Evolutionary conservation across 1,284 basidiomycete genomes (phyloP), one percentile per base, ranked within the genome.

Genomic region (Irpex rosettiformis): DNA sequence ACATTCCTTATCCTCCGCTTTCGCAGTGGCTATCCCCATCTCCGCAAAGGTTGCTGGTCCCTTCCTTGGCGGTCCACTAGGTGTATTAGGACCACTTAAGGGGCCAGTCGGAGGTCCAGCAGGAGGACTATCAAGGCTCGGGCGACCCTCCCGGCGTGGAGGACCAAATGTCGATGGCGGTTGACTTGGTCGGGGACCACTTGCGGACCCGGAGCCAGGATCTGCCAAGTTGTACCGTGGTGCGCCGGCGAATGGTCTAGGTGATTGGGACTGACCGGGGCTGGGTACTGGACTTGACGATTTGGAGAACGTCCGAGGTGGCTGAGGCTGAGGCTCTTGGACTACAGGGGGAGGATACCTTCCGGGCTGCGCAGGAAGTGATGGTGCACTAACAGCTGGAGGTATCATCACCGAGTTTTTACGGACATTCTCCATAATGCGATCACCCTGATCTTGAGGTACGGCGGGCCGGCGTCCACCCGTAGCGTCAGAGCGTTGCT

Each of bases 41-140:
- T 96, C 94, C 33, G 88, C 90, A 73, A 96, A 97, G 48, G 93
- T 96, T 67, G 88, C 79, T 1, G 91, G 86, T 6, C 83, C 81
- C 63, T 77, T 77, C 7, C 55, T 4, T 58, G 60, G 16, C 51
- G 57, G 56, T 21, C 45, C 28, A 52, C 18, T 21, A 51, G 64
- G 52, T 25, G 24, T 49, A 8, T 57, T 21, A 18, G 51, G 27
- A 24, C 21, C n/a, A 51, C 42, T 51, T 7, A n/a, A 54, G 45
- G 13, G 55, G 21, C 43, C 21, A 37, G 57, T 37, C 16, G 48
- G 55, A 21, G n/a, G n/a, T n/a, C n/a, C n/a, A n/a, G 16, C 48
- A 24, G 49, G 29, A 7, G 10, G 24, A 13, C 25, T 33, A 42
- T n/a, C 18, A 21, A 33, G 5, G 42, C 56, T 42, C 18, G 42